Conservation (phyloP, 2,329 filamentous ascomycete species). For the Tothia fuscella region DNA sequence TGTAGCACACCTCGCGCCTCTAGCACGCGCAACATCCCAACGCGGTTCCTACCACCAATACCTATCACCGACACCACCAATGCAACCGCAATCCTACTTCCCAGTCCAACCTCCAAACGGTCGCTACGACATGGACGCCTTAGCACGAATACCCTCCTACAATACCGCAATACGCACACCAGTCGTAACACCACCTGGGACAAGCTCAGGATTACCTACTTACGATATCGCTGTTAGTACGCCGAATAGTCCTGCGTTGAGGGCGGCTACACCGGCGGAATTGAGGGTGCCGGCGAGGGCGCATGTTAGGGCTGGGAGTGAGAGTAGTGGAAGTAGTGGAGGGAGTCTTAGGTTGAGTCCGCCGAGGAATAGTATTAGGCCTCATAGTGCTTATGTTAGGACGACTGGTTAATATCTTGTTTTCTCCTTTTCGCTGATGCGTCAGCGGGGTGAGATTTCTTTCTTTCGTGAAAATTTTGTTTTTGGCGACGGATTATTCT, state of each 20-base stretch:
- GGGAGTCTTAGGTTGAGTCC: neutral
- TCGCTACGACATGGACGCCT: conserved; percentile 33
- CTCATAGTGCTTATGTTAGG: no score
- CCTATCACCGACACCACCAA: conserved; percentile 13
- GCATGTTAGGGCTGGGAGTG: conserved; percentile 1
- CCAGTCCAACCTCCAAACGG: neutral
- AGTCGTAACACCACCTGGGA: conserved; percentile 5
- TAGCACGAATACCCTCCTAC: conserved; percentile 39
- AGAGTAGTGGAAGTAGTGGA: neutral
- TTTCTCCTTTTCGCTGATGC: no score
- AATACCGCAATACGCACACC: conserved; percentile 33
- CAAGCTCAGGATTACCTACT: neutral
- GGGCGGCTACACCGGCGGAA: neutral
- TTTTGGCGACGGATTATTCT: no score
- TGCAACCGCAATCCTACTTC: conserved; percentile 4
- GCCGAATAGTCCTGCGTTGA: conserved; percentile 1
- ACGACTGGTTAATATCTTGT: no score
- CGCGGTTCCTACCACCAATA: conserved; percentile 1
- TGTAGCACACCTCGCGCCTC: neutral
- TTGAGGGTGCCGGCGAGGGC: neutral
- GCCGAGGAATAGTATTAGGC: no score
- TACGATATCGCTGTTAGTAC: conserved; percentile 9
- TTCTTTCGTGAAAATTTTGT: no score
- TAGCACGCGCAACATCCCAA: neutral
- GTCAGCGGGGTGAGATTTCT: no score